Conservation (phyloP, 192 early-diverging fungal species). For the Dimargaris cristalligena region DNA sequence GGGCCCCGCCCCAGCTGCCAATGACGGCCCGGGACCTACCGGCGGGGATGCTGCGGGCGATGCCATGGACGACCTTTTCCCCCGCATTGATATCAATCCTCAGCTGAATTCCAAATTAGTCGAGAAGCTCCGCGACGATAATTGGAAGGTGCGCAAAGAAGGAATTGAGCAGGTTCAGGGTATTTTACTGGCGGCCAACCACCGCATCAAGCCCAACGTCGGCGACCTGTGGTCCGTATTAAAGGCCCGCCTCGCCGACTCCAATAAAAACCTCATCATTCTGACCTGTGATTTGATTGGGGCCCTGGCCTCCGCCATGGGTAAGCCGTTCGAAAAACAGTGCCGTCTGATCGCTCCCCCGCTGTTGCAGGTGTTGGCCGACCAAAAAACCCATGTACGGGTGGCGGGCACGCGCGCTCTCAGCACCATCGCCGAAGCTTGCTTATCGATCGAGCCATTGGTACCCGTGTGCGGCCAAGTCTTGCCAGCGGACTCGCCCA, state of each 20-base stretch:
- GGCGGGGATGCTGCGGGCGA: constrained; percentile 20
- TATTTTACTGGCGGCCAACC: constrained; percentile 60
- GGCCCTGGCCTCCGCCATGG: constrained; percentile 59
- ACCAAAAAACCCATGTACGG: constrained; percentile 84
- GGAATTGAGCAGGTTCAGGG: constrained; percentile 66
- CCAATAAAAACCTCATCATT: constrained; percentile 77
- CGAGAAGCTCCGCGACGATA: constrained; percentile 40
- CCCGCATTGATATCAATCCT: constrained; percentile 62
- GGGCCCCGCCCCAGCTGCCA: constrained; percentile 2
- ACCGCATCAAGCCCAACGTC: constrained; percentile 65
- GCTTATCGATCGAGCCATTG: constrained; percentile 46
- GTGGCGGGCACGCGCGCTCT: constrained; percentile 54
- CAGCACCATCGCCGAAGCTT: constrained; percentile 48
- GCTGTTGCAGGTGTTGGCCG: constrained; percentile 57
- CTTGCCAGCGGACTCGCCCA: constrained; percentile 65
- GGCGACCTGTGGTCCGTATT: constrained; percentile 63
- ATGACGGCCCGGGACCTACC: too few species aligned
- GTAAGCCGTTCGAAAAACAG: constrained; percentile 65
- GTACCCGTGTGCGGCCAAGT: constrained; percentile 42
- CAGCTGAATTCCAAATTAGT: constrained; percentile 42
- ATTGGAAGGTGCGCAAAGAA: constrained; percentile 90
- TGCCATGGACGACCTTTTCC: constrained; percentile 68
- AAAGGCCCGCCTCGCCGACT: constrained; percentile 71
- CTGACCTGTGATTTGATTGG: constrained; percentile 68
- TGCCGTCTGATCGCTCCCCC: constrained; percentile 48